Evolutionary conservation across 2,329 filamentous ascomycete species (phyloP), one percentile per base, ranked within the genome.

Genomic region (Talaromyces funiculosus): DNA sequence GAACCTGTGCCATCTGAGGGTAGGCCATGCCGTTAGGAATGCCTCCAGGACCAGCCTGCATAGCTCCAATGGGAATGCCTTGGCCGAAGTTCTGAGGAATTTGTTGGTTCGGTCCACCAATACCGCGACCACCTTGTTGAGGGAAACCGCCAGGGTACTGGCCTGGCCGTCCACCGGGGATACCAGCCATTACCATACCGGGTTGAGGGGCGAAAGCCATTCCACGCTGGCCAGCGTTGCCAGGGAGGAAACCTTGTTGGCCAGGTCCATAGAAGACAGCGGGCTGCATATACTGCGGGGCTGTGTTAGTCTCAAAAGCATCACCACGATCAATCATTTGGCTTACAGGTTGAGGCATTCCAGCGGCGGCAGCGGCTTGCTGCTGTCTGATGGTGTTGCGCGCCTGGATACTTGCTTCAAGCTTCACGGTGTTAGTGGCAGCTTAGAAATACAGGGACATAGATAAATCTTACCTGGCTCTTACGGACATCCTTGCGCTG

Each of bases 401-500:
- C 77, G 94, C 93, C 82, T 97, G 94, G 78, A 99, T 99, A 80
- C 91, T 97, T 71, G 93, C 93, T 84, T 99, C 94, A 69, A 99
- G 90, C 84, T 77, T 55, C 38, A 57, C 16, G 24, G 57, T 51
- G 38, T 51, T 35, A 33, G 42, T 53, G 43, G 18, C 43, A 53
- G 31, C 24, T 51, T 57, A 24, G 62, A 37, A 38, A 47, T 20
- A 8, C 9, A n/a, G 37, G 10, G 6, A 26, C 18, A 9, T 35
- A 29, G 7, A 12, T 33, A 37, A 31, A 53, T 62, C 69, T 59
- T 68, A 76, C 73, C 74, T 97, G 94, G 82, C 87, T 96, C 86
- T 97, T 96, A 80, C 94, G 92, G 72, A 99, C 93, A 80, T 99
- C 94, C 87, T 99, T 99, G 81, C 94, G 93, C 84, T 99, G 94